A percentile compares a stretch with the other conserved stretches of the same genome.
These are phyloP conservation scores for Phytophthora vignae DNA, from an alignment of 352 stramenopile genomes.

Conservation along the genomic window DNA sequence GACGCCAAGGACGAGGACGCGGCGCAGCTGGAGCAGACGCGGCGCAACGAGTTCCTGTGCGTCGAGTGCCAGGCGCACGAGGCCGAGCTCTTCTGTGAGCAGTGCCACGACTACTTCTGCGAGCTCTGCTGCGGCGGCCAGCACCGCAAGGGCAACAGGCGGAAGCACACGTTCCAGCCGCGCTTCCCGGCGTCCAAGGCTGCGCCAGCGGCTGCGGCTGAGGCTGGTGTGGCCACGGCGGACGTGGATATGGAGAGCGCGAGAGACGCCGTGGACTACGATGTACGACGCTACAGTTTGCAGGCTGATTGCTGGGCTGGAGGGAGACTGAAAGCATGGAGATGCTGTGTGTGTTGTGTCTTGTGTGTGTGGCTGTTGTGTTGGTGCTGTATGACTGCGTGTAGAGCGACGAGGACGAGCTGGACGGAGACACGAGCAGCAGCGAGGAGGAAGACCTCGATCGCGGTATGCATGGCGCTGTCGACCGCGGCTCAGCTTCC, in stretches of 20 bases:
- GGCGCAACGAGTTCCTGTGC: constrained; percentile 59
- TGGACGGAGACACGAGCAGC: constrained; percentile 53
- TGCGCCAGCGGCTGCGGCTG: constrained; percentile 10
- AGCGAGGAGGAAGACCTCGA: constrained; percentile 52
- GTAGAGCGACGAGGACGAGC: constrained; percentile 56
- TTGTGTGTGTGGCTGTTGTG: background rate
- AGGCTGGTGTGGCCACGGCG: background rate
- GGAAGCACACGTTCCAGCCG: constrained; percentile 82
- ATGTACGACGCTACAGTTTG: constrained; percentile 31
- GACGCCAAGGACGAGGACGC: constrained; percentile 34
- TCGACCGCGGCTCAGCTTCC: constrained; percentile 29
- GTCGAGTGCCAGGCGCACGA: constrained; percentile 77
- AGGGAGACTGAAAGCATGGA: constrained; percentile 18
- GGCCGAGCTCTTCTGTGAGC: constrained; percentile 85
- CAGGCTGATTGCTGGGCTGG: background rate
- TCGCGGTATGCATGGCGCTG: constrained; percentile 36
- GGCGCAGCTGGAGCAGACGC: constrained; percentile 40
- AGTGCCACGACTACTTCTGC: constrained; percentile 92
- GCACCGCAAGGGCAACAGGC: constrained; percentile 86
- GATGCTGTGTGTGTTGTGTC: constrained; percentile 6
- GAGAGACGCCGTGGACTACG: constrained; percentile 44
- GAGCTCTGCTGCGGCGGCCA: constrained; percentile 84
- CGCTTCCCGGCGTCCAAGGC: constrained; percentile 39
- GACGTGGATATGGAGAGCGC: constrained; percentile 31
- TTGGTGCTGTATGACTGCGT: constrained; percentile 4